Evolutionary conservation across 2,329 filamentous ascomycete species (phyloP).

Genomic region (Aspergillus persii): DNA sequence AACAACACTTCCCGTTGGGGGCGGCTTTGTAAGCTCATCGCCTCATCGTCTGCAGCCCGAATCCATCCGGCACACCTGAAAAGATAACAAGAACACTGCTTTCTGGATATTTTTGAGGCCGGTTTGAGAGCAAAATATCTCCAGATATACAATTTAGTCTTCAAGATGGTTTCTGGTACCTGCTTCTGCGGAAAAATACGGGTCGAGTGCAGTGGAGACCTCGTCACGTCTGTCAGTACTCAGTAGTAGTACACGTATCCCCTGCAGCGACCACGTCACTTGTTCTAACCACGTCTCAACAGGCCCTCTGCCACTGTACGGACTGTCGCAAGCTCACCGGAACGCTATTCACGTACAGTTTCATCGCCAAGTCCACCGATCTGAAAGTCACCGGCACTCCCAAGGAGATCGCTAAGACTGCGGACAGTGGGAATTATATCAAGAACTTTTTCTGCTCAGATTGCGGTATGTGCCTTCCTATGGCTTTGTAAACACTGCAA

Average conservation of each 20-base stretch:
- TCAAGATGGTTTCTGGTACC: conserved; percentile 30
- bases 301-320: conserved; percentile 40
- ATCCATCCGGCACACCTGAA: background rate
- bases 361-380: conserved; percentile 29
- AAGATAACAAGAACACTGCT: background rate
- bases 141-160: background rate
- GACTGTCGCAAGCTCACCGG: conserved; percentile 42
- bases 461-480: conserved; percentile 28
- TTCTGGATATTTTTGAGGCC: background rate
- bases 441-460: conserved; percentile 38
- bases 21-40: background rate
- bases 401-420: conserved; percentile 33
- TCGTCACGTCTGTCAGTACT: conserved; percentile 27
- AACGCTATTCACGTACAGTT: conserved; percentile 27
- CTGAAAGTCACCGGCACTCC: conserved; percentile 32
- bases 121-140: background rate
- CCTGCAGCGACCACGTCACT: background rate
- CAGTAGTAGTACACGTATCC: background rate
- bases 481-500: background rate
- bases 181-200: conserved; percentile 40
- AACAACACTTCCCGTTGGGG: background rate
- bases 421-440: conserved; percentile 37
- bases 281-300: conserved; percentile 1
- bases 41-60: background rate
- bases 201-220: conserved; percentile 32